These are phyloP conservation scores for Nematocida minor DNA, from an alignment of 371 early-diverging fungal species.

Conservation along the genomic window DNA sequence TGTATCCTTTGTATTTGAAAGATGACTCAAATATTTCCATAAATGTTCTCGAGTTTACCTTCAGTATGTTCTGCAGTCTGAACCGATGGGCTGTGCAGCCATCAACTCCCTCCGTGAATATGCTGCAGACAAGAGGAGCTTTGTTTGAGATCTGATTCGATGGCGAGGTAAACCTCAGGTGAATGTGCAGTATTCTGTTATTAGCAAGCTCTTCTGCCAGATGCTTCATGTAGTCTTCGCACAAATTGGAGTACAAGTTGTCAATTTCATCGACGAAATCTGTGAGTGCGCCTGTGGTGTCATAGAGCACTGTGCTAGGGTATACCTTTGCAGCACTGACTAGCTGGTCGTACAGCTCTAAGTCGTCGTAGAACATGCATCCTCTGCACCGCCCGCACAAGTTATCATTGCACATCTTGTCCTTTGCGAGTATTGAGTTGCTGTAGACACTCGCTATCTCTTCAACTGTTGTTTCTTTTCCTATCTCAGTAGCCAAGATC, in stretches of 20 bases:
- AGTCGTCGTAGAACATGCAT: constrained; percentile 12
- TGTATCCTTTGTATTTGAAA: constrained; percentile 17
- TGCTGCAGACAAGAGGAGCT: constrained; percentile 21
- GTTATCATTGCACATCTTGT: background rate
- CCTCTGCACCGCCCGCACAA: constrained; percentile 32
- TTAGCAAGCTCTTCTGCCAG: constrained; percentile 1
- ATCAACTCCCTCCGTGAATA: constrained; percentile 8
- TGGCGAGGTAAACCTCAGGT: background rate
- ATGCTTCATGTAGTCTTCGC: background rate
- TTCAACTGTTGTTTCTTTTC: background rate
- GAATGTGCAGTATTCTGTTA: background rate
- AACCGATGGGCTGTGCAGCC: constrained; percentile 15
- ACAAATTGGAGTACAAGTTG: background rate
- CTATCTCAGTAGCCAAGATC: constrained; percentile 5
- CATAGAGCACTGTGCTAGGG: background rate
- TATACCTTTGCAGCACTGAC: background rate
- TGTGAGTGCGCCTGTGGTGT: background rate
- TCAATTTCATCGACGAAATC: background rate
- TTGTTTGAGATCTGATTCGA: background rate
- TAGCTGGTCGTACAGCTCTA: background rate
- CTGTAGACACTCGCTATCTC: background rate
- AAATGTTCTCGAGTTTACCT: background rate
- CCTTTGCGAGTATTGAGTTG: background rate
- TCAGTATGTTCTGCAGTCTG: background rate
- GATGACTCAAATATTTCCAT: background rate